Percentiles rank a stretch among this genome's conserved stretches.
These are phyloP conservation scores for Penstemon eatonii DNA, from an alignment of 257 asterid species.

Conservation along the genomic window DNA sequence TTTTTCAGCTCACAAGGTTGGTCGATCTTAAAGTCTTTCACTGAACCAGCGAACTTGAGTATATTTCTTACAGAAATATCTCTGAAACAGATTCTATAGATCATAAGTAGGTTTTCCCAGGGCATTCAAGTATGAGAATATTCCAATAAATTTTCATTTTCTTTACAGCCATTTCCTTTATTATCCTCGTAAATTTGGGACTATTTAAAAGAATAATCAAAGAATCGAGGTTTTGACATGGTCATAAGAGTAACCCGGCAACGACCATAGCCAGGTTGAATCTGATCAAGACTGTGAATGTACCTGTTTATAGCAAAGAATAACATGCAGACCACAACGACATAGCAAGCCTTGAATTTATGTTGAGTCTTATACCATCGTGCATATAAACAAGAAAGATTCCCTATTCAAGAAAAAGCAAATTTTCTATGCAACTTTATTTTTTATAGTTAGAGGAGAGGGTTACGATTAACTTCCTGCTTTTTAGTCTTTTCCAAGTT, in stretches of 20 bases:
- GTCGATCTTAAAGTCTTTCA: neutral
- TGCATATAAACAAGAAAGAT: neutral
- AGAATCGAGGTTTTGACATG: neutral
- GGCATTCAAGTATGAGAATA: neutral
- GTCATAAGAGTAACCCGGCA: neutral
- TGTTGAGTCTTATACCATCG: neutral
- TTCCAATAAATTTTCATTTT: neutral
- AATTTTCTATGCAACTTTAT: neutral
- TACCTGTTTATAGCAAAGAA: neutral
- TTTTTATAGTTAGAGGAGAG: too few relatives aligned
- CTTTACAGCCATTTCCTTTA: neutral
- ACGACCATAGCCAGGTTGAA: neutral
- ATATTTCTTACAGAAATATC: neutral
- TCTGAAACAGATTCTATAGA: neutral
- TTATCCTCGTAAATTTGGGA: neutral
- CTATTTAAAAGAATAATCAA: neutral
- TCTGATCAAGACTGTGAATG: neutral
- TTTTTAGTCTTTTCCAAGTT: conserved; percentile 1
- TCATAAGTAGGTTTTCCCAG: neutral
- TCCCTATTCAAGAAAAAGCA: conserved; percentile 2
- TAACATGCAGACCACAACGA: neutral
- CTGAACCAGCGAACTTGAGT: neutral
- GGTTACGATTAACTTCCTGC: neutral
- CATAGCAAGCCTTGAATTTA: neutral
- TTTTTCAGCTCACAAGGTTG: neutral